phyloP scores from a whole-genome alignment of 2,329 filamentous ascomycete genomes.

The Fusarium acutatum region DNA sequence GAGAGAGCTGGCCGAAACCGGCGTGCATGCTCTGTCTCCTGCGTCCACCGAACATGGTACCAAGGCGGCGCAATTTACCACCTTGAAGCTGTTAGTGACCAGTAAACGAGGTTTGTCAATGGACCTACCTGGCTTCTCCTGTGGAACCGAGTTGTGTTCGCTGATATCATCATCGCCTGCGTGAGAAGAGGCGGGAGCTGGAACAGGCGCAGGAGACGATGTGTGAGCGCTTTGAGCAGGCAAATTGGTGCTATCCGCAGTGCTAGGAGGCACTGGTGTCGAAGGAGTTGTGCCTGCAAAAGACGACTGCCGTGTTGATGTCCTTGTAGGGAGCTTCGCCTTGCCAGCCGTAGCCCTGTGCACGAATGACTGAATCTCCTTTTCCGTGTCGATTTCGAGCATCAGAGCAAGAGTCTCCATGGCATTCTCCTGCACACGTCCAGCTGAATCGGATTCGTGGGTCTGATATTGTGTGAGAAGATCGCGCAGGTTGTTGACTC shows the following conservation, averaged over 20 bases:
- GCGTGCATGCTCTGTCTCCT: conserved; percentile 73
- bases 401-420: conserved; percentile 84
- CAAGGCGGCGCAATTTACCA: conserved; percentile 69
- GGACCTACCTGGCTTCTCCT: conserved; percentile 50
- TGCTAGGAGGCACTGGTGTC: conserved; percentile 39
- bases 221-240: conserved; percentile 17
- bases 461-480: conserved; percentile 92
- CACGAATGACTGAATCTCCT: conserved; percentile 82
- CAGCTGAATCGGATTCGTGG: conserved; percentile 87
- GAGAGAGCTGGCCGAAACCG: conserved; percentile 66
- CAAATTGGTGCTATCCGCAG: conserved; percentile 34
- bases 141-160: conserved; percentile 51
- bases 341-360: conserved; percentile 54
- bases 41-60: conserved; percentile 71
- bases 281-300: conserved; percentile 41
- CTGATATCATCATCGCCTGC: conserved; percentile 48
- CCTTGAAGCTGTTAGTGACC: conserved; percentile 48
- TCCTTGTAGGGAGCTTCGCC: conserved; percentile 49
- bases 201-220: conserved; percentile 14
- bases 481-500: conserved; percentile 89
- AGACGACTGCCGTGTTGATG: conserved; percentile 54
- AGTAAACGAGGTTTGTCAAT: neutral
- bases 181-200: conserved; percentile 26
- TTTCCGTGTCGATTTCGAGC: conserved; percentile 84
- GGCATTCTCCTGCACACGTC: conserved; percentile 76